These are phyloP conservation scores for Cornus kousa DNA, from an alignment of 148 eudicot species.

Conservation along the genomic window DNA sequence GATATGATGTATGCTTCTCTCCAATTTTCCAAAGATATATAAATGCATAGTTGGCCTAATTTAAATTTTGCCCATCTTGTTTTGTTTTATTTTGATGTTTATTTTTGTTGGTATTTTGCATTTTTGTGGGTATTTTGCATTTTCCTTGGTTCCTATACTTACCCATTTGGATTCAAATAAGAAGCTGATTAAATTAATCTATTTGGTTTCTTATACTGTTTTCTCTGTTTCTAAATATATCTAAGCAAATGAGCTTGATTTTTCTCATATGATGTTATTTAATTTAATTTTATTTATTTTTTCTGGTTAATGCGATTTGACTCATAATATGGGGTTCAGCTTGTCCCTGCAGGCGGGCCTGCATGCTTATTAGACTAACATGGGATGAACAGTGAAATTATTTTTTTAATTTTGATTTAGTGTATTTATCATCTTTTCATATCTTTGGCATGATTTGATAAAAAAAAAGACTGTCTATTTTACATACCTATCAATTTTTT, in stretches of 20 bases:
- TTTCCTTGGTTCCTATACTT: neutral
- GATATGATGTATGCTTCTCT: conserved; percentile 6
- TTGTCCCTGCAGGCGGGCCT: neutral
- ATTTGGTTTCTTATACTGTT: neutral
- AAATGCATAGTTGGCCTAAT: neutral
- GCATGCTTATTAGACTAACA: neutral
- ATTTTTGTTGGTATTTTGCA: neutral
- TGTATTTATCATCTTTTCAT: neutral
- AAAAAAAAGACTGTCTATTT: neutral
- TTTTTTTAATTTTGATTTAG: neutral
- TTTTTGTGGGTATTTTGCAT: neutral
- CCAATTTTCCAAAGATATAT: conserved; percentile 5
- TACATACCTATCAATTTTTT: neutral
- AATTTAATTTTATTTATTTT: too few species aligned
- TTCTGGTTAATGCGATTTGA: neutral
- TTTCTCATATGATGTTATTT: too few species aligned
- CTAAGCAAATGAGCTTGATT: neutral
- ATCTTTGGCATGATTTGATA: neutral
- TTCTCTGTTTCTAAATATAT: neutral
- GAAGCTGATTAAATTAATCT: neutral
- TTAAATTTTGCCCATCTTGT: neutral
- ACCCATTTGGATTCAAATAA: neutral
- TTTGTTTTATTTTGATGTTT: neutral
- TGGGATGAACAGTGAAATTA: neutral
- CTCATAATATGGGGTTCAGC: neutral